Percentiles rank a stretch among this genome's conserved stretches.
These are phyloP conservation scores for Nannochloris sp. DNA, from an alignment of 139 green algal species.

Conservation along the genomic window DNA sequence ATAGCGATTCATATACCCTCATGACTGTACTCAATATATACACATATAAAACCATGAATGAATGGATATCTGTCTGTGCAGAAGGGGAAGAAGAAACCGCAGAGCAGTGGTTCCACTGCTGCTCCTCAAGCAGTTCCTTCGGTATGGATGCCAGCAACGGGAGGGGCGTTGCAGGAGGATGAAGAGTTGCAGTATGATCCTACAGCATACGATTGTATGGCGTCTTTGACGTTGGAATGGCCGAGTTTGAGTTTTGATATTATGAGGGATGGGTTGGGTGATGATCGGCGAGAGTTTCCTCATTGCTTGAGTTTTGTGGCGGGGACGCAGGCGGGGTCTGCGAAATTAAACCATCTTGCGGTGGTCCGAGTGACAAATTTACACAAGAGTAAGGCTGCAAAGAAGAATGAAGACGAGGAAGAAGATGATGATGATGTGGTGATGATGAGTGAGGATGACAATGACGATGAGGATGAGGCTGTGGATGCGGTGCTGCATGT, in stretches of 20 bases:
- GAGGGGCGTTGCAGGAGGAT: slow-evolving; percentile 62
- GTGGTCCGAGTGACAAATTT: slow-evolving; percentile 63
- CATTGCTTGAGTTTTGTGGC: slow-evolving; percentile 79
- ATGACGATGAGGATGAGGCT: slow-evolving; percentile 41
- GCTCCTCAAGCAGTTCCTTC: slow-evolving; percentile 12
- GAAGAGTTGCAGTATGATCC: slow-evolving; percentile 93
- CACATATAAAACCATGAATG: too few species aligned
- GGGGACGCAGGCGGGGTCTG: slow-evolving; percentile 54
- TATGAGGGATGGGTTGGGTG: slow-evolving; percentile 54
- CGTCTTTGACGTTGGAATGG: slow-evolving; percentile 78
- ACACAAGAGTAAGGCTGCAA: slow-evolving; percentile 17
- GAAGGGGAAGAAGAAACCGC: too few species aligned
- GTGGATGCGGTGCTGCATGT: slow-evolving; percentile 31
- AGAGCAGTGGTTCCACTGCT: neutral
- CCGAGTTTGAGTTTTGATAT: slow-evolving; percentile 94
- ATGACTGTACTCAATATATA: too few species aligned
- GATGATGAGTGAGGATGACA: neutral
- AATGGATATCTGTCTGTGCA: neutral
- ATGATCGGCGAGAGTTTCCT: slow-evolving; percentile 67
- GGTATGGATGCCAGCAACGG: slow-evolving; percentile 68
- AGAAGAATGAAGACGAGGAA: neutral
- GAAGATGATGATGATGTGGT: slow-evolving; percentile 17
- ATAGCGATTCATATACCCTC: too few species aligned
- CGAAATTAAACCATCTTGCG: slow-evolving; percentile 66
- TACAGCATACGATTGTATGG: slow-evolving; percentile 91